Base-by-base conservation (phyloP, 768 basidiomycete species). In the Lactifluus rugatus region DNA sequence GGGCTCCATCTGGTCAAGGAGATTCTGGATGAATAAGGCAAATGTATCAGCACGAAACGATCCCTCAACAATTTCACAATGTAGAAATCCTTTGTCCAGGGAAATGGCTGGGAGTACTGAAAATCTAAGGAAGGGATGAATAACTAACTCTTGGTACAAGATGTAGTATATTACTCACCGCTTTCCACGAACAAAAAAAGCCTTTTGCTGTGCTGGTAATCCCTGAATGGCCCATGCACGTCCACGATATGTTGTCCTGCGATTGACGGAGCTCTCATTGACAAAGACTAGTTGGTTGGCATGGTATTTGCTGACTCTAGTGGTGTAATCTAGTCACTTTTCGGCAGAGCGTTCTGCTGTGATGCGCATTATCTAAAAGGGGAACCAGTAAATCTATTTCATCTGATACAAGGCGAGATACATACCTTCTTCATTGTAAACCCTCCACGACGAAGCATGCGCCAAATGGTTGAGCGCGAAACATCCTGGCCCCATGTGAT, bases 1-100 rank as follows among this genome's bases (percentile, higher is more conserved):
- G n/a, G 54, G 47, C 19, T 56, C 46, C 54, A 56, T 56, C 3
- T 10, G 36, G 25, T 56, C 54, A 7, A 56, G 54, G 5, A 48
- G 17, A 0, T 46, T 44, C 13, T 48, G 21, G 17, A 56, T 16
- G 23, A 56, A 56, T 41, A 17, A 1, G 10, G n/a, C n/a, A 19
- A 41, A 17, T 6, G 17, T n/a, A 5, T 31, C 16, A 5, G 39
- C 5, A 6, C 10, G 5, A 41, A 41, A 41, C n/a, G 39, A 41
- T 17, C 39, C 39, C 5, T 41, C 39, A 1, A 41, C 39, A n/a
- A 41, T 17, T n/a, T 41, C 13, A 13, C 10, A 9, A 41, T 41
- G 13, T 2, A 41, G 10, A 9, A 41, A n/a, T 5, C 39, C 39
- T 4, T 31, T 8, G 9, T 41, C n/a, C 10, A 41, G n/a, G 39